A percentile compares a stretch with the other conserved stretches of the same genome.
Conservation (phyloP, 169 alveolate species). For the Toxoplasma gondii region DNA sequence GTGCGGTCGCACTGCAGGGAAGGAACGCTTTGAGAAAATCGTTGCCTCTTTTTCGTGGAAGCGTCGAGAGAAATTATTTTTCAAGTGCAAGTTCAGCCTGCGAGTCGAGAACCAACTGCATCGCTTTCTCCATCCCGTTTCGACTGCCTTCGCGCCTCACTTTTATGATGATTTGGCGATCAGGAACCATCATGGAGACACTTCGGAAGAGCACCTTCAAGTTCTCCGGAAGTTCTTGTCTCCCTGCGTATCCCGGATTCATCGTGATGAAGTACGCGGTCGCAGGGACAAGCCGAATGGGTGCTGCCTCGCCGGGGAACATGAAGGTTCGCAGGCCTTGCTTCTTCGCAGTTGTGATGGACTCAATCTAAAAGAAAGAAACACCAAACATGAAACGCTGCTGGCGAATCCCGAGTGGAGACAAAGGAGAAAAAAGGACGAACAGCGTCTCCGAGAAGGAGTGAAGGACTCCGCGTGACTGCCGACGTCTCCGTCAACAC, state of each 20-base stretch:
- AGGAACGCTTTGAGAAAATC: too few relatives aligned
- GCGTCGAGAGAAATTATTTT: too few relatives aligned
- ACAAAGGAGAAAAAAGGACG: neutral
- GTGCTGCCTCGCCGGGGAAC: constrained; percentile 92
- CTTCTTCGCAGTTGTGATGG: constrained; percentile 91
- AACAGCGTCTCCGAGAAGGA: too few relatives aligned
- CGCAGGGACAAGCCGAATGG: constrained; percentile 84
- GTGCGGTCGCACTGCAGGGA: too few relatives aligned
- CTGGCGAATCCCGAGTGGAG: neutral
- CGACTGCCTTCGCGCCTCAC: neutral
- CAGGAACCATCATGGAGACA: constrained; percentile 97
- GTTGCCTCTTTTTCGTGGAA: too few relatives aligned
- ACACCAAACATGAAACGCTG: neutral
- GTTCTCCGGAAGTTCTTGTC: constrained; percentile 95
- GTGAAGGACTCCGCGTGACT: too few relatives aligned
- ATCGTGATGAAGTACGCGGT: constrained; percentile 93
- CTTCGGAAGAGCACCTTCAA: constrained; percentile 93
- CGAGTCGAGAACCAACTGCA: too few relatives aligned
- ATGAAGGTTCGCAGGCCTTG: constrained; percentile 84
- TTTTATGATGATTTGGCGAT: constrained; percentile 93
- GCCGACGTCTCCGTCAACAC: too few relatives aligned
- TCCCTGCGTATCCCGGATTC: constrained; percentile 97
- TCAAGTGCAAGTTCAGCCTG: too few relatives aligned
- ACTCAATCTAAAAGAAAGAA: constrained; percentile 78
- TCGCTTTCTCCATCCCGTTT: too few relatives aligned